Conservation (phyloP, 2,329 filamentous ascomycete genomes). For the Beauveria sp. region DNA sequence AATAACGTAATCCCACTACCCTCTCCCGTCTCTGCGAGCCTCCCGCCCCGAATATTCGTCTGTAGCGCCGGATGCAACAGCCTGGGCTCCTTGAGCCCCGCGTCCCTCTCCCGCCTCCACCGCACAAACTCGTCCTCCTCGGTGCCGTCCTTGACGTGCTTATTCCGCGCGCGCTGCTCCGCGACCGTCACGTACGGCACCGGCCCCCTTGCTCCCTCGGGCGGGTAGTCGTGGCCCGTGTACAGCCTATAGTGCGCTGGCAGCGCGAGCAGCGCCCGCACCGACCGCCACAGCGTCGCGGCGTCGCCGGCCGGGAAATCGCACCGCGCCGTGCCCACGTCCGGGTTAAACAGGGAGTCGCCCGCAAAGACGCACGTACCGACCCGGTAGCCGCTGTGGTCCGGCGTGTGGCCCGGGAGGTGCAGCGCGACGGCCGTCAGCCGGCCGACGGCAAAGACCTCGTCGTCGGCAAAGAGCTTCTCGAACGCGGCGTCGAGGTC, state of each 20-base stretch:
- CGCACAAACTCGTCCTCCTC: constrained; percentile 37
- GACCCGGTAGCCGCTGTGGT: constrained; percentile 42
- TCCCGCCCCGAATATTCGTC: constrained; percentile 40
- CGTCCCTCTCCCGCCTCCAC: constrained; percentile 36
- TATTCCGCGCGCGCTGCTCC: constrained; percentile 39
- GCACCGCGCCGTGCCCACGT: constrained; percentile 45
- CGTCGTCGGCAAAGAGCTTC: constrained; percentile 44
- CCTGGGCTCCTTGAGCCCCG: constrained; percentile 33
- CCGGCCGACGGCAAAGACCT: constrained; percentile 42
- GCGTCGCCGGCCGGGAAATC: constrained; percentile 48
- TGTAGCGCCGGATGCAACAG: constrained; percentile 45
- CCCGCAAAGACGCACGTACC: constrained; percentile 45
- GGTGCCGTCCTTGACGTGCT: constrained; percentile 37
- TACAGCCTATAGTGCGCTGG: constrained; percentile 40
- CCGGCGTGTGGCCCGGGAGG: constrained; percentile 53
- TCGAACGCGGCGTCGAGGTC: constrained; percentile 45
- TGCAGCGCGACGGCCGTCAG: constrained; percentile 41
- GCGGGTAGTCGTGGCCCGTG: constrained; percentile 48
- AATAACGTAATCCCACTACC: neutral
- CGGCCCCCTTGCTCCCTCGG: constrained; percentile 27
- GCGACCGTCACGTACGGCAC: constrained; percentile 36
- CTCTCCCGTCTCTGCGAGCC: constrained; percentile 21
- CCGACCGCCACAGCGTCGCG: constrained; percentile 35
- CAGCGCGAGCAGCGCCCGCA: constrained; percentile 32
- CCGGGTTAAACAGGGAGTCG: constrained; percentile 44